These are phyloP conservation scores for Aspergillus hiratsukae DNA, from an alignment of 2,329 filamentous ascomycete genomes.

Conservation along the genomic window DNA sequence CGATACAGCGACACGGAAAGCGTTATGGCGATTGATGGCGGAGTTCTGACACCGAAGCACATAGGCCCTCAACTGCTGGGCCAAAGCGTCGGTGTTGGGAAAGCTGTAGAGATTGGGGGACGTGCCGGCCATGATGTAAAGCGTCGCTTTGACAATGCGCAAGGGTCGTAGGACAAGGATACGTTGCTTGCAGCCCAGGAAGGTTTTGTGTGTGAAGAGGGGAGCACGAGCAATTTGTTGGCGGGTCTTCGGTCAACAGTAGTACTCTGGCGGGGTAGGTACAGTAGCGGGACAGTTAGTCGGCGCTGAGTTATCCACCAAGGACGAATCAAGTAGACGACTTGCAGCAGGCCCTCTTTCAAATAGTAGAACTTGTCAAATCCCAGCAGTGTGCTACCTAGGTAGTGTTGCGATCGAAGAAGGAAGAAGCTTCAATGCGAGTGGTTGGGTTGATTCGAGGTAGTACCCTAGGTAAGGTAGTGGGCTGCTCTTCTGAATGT, in stretches of 20 bases:
- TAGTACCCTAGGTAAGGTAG: background rate
- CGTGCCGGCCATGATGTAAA: constrained; percentile 34
- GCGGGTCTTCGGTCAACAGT: constrained; percentile 3
- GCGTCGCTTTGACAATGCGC: constrained; percentile 1
- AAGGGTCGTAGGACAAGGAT: background rate
- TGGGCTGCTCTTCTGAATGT: background rate
- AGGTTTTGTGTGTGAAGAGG: background rate
- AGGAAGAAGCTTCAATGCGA: background rate
- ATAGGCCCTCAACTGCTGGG: constrained; percentile 73
- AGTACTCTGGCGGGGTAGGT: constrained; percentile 2
- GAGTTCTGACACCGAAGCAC: constrained; percentile 76
- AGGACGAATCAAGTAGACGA: background rate
- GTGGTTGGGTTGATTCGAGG: background rate
- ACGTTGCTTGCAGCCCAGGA: background rate
- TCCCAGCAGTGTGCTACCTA: background rate
- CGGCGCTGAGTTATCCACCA: background rate
- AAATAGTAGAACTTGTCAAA: background rate
- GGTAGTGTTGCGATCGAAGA: background rate
- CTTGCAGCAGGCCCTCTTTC: background rate
- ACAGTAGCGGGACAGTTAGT: constrained; percentile 1
- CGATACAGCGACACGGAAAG: constrained; percentile 89
- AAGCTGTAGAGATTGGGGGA: constrained; percentile 73
- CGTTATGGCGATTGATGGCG: constrained; percentile 72
- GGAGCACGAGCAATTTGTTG: background rate
- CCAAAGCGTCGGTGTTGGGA: constrained; percentile 63